Base-by-base conservation (phyloP, 768 basidiomycete genomes). In the Strobilomyces dryophilus region DNA sequence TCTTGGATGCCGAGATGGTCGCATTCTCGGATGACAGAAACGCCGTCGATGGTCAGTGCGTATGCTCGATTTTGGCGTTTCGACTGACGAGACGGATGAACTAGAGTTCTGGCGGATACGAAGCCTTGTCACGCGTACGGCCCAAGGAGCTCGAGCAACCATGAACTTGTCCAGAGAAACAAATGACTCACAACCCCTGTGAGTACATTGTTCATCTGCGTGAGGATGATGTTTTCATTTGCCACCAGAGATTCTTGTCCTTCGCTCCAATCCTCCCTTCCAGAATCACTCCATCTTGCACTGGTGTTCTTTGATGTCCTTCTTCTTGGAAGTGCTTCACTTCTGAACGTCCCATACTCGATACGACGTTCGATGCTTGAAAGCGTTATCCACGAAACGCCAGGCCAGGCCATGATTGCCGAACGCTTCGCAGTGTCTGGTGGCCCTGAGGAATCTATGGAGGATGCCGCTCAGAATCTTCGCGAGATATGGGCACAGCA, bases 251-350 rank as follows among this genome's bases (percentile, higher is more conserved):
- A 71, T 3, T 71, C 73, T 5, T 76, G 76, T 42, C 67, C 68
- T 49, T 79, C 78, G 4, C 63, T 79, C 35, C 53, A 67, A 44
- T 77, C 79, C 8, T 70, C 72, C 3, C 67, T 71, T 18, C 42
- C 55, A 8, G 69, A 70, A 15, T 64, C 72, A 10, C 77, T 83
- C 2, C 85, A 84, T 55, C 80, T 94, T 8, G 89, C 83, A 18
- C 76, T 95, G 17, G 85, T 92, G 12, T 95, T 93, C 73, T 97
- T 95, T 62, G 94, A 97, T 61, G 61, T 95, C 14, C 76, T 97
- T 7, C 66, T 79, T n/a, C 71, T 92, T 0, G 81, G 93, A 59
- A 79, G 72, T n/a, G 60, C 66, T 34, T 83, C 79, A 8, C 71
- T 91, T 11, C 59, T 91, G 8, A 70, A 74, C 11, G 64, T 64